Evolutionary conservation across 2,329 filamentous ascomycete species (phyloP), one percentile per base, ranked within the genome.

Genomic region (Exophiala calicioides): DNA sequence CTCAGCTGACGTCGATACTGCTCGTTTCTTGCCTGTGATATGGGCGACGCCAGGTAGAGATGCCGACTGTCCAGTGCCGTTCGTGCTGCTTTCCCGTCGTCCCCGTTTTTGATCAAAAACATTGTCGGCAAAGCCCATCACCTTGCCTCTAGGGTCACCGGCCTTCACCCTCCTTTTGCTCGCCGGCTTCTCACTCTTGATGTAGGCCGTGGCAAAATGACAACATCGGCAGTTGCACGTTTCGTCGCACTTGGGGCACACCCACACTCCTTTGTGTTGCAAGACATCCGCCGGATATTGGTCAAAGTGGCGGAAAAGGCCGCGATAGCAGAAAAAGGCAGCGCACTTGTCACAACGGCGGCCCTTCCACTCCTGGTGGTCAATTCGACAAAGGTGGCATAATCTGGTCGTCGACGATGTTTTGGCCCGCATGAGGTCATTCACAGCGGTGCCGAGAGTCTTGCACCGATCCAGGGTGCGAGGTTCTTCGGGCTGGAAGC

Each of bases 101-200:
- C 62, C 63, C 46, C 63, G 54, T 50, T 62, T 65, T 41, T 66
- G 63, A 46, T 67, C 63, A 50, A 66, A 67, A 3, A 67, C 64
- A 51, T 67, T 67, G 43, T 67, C 65, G 5, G 62, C 61, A 55
- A 67, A 67, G 2, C 65, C 65, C 53, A 62, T 58, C 13, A 60
- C 54, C 37, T 64, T 64, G 1, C 65, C 64, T 13, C 65, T 58
- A 16, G 61, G 35, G 45, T 67, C 65, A 20, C 54, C 52, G 3
- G 64, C 59, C 39, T 64, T 65, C 18, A 67, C 57, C 18, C 64
- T 59, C 26, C 53, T 55, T 44, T 57, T 64, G 40, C 55, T 62
- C 15, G 60, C 58, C 2, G 64, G 64, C 29, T 66, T 66, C 45
- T 65, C 62, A 36, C 58, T 61, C 44, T 63, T 65, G 19, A 59